Evolutionary conservation across 2,329 filamentous ascomycete species (phyloP).

Genomic region (Trichoderma koningii): DNA sequence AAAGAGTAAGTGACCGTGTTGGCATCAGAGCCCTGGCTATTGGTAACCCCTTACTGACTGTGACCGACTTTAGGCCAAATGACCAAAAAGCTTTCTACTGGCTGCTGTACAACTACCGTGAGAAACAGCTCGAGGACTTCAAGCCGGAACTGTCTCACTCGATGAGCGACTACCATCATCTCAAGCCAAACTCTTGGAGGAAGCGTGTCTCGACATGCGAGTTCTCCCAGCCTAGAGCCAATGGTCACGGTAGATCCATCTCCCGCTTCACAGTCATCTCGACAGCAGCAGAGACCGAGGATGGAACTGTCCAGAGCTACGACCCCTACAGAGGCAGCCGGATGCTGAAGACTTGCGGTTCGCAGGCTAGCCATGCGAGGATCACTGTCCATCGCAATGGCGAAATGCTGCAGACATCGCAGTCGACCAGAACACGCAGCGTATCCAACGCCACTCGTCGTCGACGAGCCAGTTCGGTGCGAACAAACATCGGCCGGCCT

Average conservation of each 20-base stretch:
- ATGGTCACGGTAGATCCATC: constrained; percentile 55
- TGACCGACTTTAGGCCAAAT: constrained; percentile 61
- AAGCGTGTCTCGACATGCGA: constrained; percentile 64
- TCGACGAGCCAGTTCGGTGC: constrained; percentile 36
- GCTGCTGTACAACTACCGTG: constrained; percentile 77
- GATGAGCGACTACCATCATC: constrained; percentile 86
- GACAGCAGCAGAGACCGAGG: constrained; percentile 56
- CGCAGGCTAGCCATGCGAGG: constrained; percentile 63
- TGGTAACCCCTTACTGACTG: constrained; percentile 28
- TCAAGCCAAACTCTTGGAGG: constrained; percentile 59
- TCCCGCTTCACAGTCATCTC: constrained; percentile 68
- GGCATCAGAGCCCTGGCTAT: no score
- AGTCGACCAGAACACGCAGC: constrained; percentile 41
- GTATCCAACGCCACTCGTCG: constrained; percentile 40
- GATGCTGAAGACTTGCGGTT: constrained; percentile 43
- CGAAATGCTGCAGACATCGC: constrained; percentile 36
- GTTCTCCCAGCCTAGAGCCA: constrained; percentile 52
- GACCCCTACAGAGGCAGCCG: constrained; percentile 79
- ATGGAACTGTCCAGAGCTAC: constrained; percentile 65
- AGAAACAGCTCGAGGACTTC: constrained; percentile 86
- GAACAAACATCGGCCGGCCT: constrained; percentile 37
- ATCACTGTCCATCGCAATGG: constrained; percentile 66
- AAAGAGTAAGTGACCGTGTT: constrained; percentile 56
- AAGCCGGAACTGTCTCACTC: constrained; percentile 79
- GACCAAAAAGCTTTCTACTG: constrained; percentile 94